Conservation (phyloP, 805 yeast genomes). For the Suhomyces sp. region DNA sequence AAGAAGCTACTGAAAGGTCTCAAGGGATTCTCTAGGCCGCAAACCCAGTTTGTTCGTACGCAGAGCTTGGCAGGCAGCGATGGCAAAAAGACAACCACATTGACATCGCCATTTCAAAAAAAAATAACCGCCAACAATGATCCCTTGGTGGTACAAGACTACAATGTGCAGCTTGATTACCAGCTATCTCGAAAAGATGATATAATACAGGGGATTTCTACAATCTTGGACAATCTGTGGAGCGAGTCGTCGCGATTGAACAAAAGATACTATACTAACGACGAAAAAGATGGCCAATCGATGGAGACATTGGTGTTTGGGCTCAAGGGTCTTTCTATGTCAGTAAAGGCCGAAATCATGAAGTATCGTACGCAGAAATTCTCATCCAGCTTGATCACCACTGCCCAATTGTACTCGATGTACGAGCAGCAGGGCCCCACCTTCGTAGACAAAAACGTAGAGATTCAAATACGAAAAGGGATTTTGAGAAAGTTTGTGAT, state of each 20-base stretch:
- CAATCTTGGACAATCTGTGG: slow-evolving; percentile 37
- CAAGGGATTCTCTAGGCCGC: slow-evolving; percentile 10
- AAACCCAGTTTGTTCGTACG: slow-evolving; percentile 4
- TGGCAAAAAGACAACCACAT: slow-evolving; percentile 1
- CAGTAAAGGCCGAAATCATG: slow-evolving; percentile 35
- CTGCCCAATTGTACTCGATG: slow-evolving; percentile 49
- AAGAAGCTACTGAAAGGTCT: slow-evolving; percentile 23
- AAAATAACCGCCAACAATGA: background rate
- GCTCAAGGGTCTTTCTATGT: slow-evolving; percentile 32
- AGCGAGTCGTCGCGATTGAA: slow-evolving; percentile 32
- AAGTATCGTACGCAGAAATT: slow-evolving; percentile 30
- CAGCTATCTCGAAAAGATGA: slow-evolving; percentile 31
- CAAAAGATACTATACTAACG: slow-evolving; percentile 17
- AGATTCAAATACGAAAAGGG: slow-evolving; percentile 35
- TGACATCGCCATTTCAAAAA: background rate
- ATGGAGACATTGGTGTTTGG: slow-evolving; percentile 31
- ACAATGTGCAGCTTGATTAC: slow-evolving; percentile 40
- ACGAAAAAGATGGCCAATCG: slow-evolving; percentile 8
- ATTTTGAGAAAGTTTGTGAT: slow-evolving; percentile 38
- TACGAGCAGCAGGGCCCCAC: slow-evolving; percentile 46
- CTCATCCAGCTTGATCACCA: slow-evolving; percentile 41
- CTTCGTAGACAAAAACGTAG: slow-evolving; percentile 47
- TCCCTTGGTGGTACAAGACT: slow-evolving; percentile 22
- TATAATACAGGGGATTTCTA: slow-evolving; percentile 29
- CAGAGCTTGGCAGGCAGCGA: background rate